Base-by-base conservation (phyloP, 1,284 basidiomycete genomes). In the Microbotryum saponariae region DNA sequence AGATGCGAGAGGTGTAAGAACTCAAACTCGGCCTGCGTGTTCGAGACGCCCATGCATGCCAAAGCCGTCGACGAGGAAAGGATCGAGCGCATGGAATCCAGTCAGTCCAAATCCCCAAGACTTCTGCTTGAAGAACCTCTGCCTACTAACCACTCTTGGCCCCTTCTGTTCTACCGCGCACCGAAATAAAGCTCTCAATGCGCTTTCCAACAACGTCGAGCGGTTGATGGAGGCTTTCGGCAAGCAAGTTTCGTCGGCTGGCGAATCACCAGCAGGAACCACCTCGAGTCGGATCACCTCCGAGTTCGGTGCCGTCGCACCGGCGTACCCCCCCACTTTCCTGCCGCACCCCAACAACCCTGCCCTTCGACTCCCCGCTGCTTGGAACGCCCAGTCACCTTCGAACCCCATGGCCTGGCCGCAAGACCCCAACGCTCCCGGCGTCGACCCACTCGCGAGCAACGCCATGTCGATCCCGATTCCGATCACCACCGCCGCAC, bases 41-140 rank as follows among this genome's bases (percentile, higher is more conserved):
- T 59, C n/a, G 58, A 59, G 23, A 29, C 51, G 31, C 50, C 57
- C 16, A 45, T 46, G n/a, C 21, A n/a, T 2, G 31, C 9, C 52
- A 59, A 54, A 18, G 25, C 51, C 14, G 46, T 48, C n/a, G 58
- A 59, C 46, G 58, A 59, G n/a, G 58, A 59, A 29, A 27, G 46
- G 20, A 42, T 48, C 8, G 45, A 46, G 45, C 58, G 58, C 51
- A 51, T 58, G 21, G 57, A 48, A 29, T 20, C 18, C 21, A 53
- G 16, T 51, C 27, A n/a, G 21, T 10, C 21, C 10, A 16, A 33
- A 23, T 50, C 23, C 10, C 14, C 31, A 8, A 31, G 37, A 42
- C 5, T 42, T 18, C 37, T 16, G 14, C 37, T 16, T 18, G 3
- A 18, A 42, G 37, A 16, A 42, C 5, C 16, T 12, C 16, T 12